A percentile compares a stretch with the other conserved stretches of the same genome.
phyloP scores from a whole-genome alignment of 1,284 basidiomycete genomes.

The Heterobasidion occidentale region DNA sequence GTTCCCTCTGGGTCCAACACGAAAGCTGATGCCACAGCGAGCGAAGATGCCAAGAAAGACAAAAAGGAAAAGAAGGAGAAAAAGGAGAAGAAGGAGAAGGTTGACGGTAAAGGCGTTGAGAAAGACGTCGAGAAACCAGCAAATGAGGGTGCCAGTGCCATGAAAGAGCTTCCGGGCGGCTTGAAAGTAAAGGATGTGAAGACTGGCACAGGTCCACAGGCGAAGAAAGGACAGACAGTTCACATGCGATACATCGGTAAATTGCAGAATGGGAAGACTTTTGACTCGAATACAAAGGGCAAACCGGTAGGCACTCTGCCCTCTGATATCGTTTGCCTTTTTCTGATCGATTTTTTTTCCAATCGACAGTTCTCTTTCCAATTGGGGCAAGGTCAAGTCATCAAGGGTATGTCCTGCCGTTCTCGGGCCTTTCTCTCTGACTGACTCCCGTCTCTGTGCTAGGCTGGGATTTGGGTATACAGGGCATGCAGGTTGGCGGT shows the following conservation, averaged over 20 bases:
- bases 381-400: conserved; percentile 77
- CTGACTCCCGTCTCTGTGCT: not conserved
- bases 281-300: conserved; percentile 87
- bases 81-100: conserved; percentile 29
- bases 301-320: conserved; percentile 50
- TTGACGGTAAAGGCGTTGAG: conserved; percentile 38
- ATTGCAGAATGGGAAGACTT: conserved; percentile 77
- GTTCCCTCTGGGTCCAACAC: conserved; percentile 31
- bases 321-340: not conserved
- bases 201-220: conserved; percentile 72
- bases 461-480: conserved; percentile 91
- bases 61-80: conserved; percentile 31
- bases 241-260: conserved; percentile 91
- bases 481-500: conserved; percentile 88
- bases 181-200: conserved; percentile 76
- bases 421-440: not conserved
- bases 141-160: conserved; percentile 15
- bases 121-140: conserved; percentile 26
- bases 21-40: conserved; percentile 22
- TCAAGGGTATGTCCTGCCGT: conserved; percentile 13
- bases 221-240: conserved; percentile 81
- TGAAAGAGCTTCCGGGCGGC: conserved; percentile 59
- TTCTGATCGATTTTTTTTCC: conserved; percentile 4
- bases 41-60: conserved; percentile 36
- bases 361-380: conserved; percentile 68